Conservation (phyloP, 306 rosid genomes). For the Prunus davidiana region DNA sequence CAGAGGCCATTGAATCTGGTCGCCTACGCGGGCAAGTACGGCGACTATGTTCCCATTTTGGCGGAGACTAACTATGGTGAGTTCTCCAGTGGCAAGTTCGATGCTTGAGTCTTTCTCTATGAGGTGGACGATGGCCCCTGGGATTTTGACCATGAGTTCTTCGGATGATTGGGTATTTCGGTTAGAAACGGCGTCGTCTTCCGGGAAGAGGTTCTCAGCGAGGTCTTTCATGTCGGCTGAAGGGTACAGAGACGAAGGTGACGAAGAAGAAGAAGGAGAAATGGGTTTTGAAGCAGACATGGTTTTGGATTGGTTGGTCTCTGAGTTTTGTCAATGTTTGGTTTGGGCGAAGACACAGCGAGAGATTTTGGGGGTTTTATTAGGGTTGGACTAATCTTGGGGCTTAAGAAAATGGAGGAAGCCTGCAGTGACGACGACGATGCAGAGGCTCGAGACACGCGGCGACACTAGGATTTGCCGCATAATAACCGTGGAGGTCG, state of each 20-base stretch:
- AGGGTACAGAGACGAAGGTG: slow-evolving; percentile 45
- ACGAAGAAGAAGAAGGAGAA: slow-evolving; percentile 26
- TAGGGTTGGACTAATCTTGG: not conserved
- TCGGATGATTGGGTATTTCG: slow-evolving; percentile 31
- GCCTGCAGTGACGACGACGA: slow-evolving; percentile 1
- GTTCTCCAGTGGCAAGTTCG: slow-evolving; percentile 73
- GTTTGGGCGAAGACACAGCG: not conserved
- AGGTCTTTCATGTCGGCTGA: slow-evolving; percentile 28
- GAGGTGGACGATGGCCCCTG: slow-evolving; percentile 65
- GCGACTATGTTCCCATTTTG: slow-evolving; percentile 61
- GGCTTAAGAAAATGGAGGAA: slow-evolving; percentile 9
- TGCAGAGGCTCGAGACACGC: not conserved
- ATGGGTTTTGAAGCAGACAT: slow-evolving; percentile 33
- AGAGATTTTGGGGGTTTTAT: not conserved
- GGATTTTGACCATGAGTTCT: slow-evolving; percentile 48
- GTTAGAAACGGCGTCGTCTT: slow-evolving; percentile 29
- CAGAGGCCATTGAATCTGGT: slow-evolving; percentile 74
- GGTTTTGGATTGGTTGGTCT: not conserved
- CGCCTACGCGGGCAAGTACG: slow-evolving; percentile 62
- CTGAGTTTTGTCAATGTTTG: not conserved
- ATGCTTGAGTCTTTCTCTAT: slow-evolving; percentile 68
- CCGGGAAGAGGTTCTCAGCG: slow-evolving; percentile 46
- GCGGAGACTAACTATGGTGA: slow-evolving; percentile 40
- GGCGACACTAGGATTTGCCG: slow-evolving; percentile 7
- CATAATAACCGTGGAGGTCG: slow-evolving; percentile 4